Evolutionary conservation across 306 rosid species (phyloP), one percentile per base, ranked within the genome.

Genomic region (Carpinus viminea): DNA sequence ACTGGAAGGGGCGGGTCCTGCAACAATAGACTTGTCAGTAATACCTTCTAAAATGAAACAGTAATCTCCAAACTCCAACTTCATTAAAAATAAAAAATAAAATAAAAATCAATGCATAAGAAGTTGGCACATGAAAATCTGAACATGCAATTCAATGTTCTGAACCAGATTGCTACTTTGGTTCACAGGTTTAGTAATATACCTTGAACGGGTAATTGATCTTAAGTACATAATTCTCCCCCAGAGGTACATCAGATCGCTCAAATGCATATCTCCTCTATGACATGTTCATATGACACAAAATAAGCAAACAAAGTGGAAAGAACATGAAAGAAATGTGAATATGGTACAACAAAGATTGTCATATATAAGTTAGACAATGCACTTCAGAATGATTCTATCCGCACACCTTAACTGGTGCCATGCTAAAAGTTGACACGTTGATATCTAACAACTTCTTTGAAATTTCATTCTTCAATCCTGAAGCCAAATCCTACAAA

Each of bases 241-340:
- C 99, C 12, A 81, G 16, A 52, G 97, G 93, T 83, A 93, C 83
- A 83, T 95, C 99, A 74, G 82, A 78, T 68, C 92, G 89, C 71
- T 91, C 98, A 90, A 93, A 95, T 83, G 97, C 97, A 78, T 93
- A 93, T 51, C 84, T 95, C 86, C 98, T 95, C 99, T 95, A 91
- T 66, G 64, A 82, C 53, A 76, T 54, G 13, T 61, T 34, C 28
- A 73, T 24, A 75, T 13, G 70, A 68, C 38, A 69, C 46, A 59
- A 73, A 73, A 76, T 31, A 31, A 86, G 77, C 71, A 71, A 71
- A 52, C 65, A 73, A 76, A 73, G 43, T 34, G 57, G 71, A 74
- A 77, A 20, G 61, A 46, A 69, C 66, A 43, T 12, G 68, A 75
- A 80, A 76, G 13, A 70, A 70, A 68, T 26, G 1, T 8, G 24